Evolutionary conservation across 495 filamentous ascomycete species (phyloP).

Genomic region (Annulohypoxylon maeteangense): DNA sequence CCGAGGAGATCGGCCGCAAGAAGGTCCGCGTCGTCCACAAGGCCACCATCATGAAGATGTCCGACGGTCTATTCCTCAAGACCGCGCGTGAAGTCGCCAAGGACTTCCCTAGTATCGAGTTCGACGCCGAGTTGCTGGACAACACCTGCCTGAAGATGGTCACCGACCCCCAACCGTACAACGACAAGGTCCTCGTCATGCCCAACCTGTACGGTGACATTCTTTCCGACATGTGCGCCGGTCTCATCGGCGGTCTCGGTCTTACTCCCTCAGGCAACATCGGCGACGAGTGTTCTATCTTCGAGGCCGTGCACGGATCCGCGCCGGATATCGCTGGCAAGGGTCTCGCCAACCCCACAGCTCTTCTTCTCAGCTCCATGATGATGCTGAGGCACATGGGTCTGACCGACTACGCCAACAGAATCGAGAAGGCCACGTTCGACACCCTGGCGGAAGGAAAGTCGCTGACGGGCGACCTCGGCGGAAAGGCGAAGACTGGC

Average conservation of each 20-base stretch:
- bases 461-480: conserved; percentile 92
- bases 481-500: conserved; percentile 90
- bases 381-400: conserved; percentile 99
- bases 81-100: conserved; percentile 84
- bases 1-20: conserved; percentile 86
- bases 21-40: conserved; percentile 99
- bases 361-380: conserved; percentile 47
- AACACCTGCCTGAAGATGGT: conserved; percentile 99
- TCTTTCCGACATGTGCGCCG: conserved; percentile 98
- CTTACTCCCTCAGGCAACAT: conserved; percentile 98
- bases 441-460: conserved; percentile 95
- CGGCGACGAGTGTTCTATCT: conserved; percentile 98
- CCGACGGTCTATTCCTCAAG: conserved; percentile 95
- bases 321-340: conserved; percentile 98
- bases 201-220: conserved; percentile 99
- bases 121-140: conserved; percentile 96
- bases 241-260: conserved; percentile 96
- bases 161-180: conserved; percentile 92
- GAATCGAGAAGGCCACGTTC: conserved; percentile 94
- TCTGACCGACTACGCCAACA: conserved; percentile 81
- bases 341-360: conserved; percentile 48
- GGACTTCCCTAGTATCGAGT: conserved; percentile 93
- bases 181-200: conserved; percentile 99
- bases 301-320: conserved; percentile 98
- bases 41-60: conserved; percentile 99